Evolutionary conservation across 1,284 basidiomycete species (phyloP), one percentile per base, ranked within the genome.

Genomic region (Neotropicomus parvogracilis): DNA sequence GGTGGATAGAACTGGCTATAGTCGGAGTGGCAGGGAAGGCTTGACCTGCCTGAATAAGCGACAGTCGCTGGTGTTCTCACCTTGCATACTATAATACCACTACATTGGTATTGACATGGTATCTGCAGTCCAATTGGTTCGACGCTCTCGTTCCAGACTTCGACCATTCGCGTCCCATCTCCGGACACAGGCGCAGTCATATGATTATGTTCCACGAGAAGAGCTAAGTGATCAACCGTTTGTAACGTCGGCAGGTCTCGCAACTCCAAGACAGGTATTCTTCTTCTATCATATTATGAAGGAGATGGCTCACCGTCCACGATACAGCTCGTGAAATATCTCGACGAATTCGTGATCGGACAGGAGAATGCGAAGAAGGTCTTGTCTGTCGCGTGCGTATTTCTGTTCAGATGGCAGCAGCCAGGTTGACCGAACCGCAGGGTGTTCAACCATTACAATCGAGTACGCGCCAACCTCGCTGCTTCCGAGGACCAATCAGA

Each of bases 351-450:
- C 63, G 84, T 97, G n/a, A 80, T 97, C 12, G 94, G 95, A 2
- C 95, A 97, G 65, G 88, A 91, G 54, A 78, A 77, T 53, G 94
- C 95, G 3, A 97, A 97, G 78, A 92, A 93, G 64, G 86, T 91
- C 10, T 77, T 97, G 16, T 91, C 91, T 27, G 95, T 94, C 35
- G 90, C 89, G 88, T 91, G 64, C 61, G 87, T 75, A 44, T 45
- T 40, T 56, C 62, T 3, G 51, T 63, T 40, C 28, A 13, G 17
- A 38, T 43, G 24, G 46, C 40, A 28, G 27, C 35, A 27, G 26
- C 42, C 28, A 42, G 26, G 41, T 34, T 44, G 29, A 48, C 54
- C 43, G 28, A 41, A 37, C 26, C 16, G 3, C 58, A 95, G 92
- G 27, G 90, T 95, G 3, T 95, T 86, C 74, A 95, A 95, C 58